phyloP scores from a whole-genome alignment of 768 basidiomycete genomes.

The Dentipellis sp. region DNA sequence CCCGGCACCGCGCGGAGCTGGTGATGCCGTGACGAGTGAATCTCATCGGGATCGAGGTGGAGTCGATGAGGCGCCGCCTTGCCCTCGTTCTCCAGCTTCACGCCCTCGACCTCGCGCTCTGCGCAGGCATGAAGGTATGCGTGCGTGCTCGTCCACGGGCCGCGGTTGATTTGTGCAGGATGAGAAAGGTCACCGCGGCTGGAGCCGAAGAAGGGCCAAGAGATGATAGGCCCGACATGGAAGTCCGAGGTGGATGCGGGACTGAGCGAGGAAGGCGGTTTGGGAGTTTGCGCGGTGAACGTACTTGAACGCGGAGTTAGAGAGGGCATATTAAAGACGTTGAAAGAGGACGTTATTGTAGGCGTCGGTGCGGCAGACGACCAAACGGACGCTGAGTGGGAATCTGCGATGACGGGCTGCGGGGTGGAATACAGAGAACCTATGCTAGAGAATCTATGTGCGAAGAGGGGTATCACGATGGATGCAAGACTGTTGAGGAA shows the following conservation, averaged over 20 bases:
- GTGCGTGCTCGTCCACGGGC: slow-evolving; percentile 58
- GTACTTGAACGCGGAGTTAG: slow-evolving; percentile 1
- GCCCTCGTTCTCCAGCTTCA: slow-evolving; percentile 71
- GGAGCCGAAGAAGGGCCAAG: slow-evolving; percentile 88
- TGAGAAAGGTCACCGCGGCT: slow-evolving; percentile 66
- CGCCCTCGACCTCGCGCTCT: slow-evolving; percentile 64
- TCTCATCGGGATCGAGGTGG: slow-evolving; percentile 76
- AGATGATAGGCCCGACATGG: slow-evolving; percentile 74
- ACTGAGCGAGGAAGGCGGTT: neutral
- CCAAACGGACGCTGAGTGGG: slow-evolving; percentile 10
- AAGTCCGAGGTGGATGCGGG: slow-evolving; percentile 25
- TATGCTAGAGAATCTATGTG: slow-evolving; percentile 66
- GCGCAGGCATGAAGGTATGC: slow-evolving; percentile 60
- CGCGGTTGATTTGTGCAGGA: slow-evolving; percentile 65
- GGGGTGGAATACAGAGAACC: slow-evolving; percentile 65
- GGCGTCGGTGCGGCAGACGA: slow-evolving; percentile 18
- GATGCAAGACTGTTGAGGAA: slow-evolving; percentile 61
- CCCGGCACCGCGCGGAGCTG: slow-evolving; percentile 57
- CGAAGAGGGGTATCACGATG: slow-evolving; percentile 64
- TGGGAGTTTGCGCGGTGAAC: neutral
- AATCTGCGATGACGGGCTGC: slow-evolving; percentile 1
- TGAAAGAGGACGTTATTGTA: slow-evolving; percentile 13
- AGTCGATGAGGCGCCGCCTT: slow-evolving; percentile 65
- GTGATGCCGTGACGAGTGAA: slow-evolving; percentile 62
- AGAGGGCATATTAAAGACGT: slow-evolving; percentile 4